phyloP scores from a whole-genome alignment of 345 rosid species.

The Mangifera indica region DNA sequence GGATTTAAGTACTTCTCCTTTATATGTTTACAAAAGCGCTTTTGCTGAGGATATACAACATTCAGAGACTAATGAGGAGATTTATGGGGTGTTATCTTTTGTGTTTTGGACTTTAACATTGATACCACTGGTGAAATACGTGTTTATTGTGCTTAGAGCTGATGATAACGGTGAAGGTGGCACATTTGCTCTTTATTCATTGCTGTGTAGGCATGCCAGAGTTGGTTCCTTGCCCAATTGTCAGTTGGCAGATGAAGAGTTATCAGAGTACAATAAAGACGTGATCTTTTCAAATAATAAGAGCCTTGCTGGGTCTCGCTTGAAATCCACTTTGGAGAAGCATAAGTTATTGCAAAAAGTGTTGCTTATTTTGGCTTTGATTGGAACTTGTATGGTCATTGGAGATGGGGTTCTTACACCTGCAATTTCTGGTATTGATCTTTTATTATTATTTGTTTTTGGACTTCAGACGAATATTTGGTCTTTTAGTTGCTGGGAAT shows the following conservation, averaged over 20 bases:
- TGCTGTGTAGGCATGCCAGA: slow-evolving; percentile 75
- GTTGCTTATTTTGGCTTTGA: slow-evolving; percentile 72
- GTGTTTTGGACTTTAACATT: slow-evolving; percentile 84
- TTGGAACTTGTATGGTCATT: slow-evolving; percentile 92
- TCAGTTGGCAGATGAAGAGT: slow-evolving; percentile 80
- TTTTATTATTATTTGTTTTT: slow-evolving; percentile 4
- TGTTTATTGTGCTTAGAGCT: slow-evolving; percentile 76
- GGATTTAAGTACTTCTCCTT: slow-evolving; percentile 83
- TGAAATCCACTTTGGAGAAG: slow-evolving; percentile 69
- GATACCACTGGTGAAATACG: slow-evolving; percentile 70
- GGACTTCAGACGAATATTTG: slow-evolving; percentile 1
- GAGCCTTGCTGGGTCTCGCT: slow-evolving; percentile 39
- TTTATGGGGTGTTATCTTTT: slow-evolving; percentile 77
- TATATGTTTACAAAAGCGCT: slow-evolving; percentile 79
- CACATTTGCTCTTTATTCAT: slow-evolving; percentile 78
- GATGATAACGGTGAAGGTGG: slow-evolving; percentile 95
- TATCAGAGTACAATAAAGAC: slow-evolving; percentile 58
- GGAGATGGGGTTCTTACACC: slow-evolving; percentile 96
- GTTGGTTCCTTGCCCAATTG: slow-evolving; percentile 73
- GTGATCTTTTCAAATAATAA: slow-evolving; percentile 26
- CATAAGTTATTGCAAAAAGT: slow-evolving; percentile 58
- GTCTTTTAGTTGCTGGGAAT: slow-evolving; percentile 4
- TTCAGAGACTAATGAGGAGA: slow-evolving; percentile 85
- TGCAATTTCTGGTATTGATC: slow-evolving; percentile 66
- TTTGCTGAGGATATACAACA: slow-evolving; percentile 85